Evolutionary conservation across 1,284 basidiomycete species (phyloP).

Genomic region (Irpex rosettiformis): DNA sequence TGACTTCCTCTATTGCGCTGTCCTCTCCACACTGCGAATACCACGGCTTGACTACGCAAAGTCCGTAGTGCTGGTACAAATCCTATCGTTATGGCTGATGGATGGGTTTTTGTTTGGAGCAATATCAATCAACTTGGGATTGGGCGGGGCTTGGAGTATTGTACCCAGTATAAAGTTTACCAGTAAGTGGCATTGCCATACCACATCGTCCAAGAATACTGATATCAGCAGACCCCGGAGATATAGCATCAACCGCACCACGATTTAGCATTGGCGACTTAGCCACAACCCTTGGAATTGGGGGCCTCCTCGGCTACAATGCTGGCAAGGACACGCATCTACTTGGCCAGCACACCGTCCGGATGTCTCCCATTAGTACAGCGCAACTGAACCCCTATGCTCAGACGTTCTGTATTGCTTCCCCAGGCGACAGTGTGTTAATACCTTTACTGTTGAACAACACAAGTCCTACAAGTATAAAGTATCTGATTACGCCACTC

Average conservation of each 20-base stretch:
- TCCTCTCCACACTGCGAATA: constrained; percentile 69
- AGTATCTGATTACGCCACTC: constrained; percentile 76
- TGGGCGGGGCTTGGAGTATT: constrained; percentile 19
- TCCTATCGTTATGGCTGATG: constrained; percentile 53
- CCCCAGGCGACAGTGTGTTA: constrained; percentile 53
- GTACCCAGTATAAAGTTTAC: constrained; percentile 22
- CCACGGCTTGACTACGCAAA: constrained; percentile 72
- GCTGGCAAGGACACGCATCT: constrained; percentile 54
- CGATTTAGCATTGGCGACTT: constrained; percentile 41
- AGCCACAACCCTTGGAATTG: constrained; percentile 46
- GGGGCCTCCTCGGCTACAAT: constrained; percentile 35
- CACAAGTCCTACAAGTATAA: constrained; percentile 71
- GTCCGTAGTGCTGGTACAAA: constrained; percentile 56
- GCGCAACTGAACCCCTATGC: constrained; percentile 75
- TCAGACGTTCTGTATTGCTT: constrained; percentile 68
- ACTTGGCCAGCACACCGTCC: constrained; percentile 86
- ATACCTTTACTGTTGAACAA: constrained; percentile 90
- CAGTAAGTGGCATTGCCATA: constrained; percentile 24
- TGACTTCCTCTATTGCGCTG: constrained; percentile 59
- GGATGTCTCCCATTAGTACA: constrained; percentile 87
- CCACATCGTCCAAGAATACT: constrained; percentile 5
- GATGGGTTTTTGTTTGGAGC: constrained; percentile 74
- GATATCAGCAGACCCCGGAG: constrained; percentile 28
- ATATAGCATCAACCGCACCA: constrained; percentile 42
- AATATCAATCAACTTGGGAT: constrained; percentile 31